Evolutionary conservation across 495 filamentous ascomycete genomes (phyloP).

Genomic region (Chlorociboria aeruginascens): DNA sequence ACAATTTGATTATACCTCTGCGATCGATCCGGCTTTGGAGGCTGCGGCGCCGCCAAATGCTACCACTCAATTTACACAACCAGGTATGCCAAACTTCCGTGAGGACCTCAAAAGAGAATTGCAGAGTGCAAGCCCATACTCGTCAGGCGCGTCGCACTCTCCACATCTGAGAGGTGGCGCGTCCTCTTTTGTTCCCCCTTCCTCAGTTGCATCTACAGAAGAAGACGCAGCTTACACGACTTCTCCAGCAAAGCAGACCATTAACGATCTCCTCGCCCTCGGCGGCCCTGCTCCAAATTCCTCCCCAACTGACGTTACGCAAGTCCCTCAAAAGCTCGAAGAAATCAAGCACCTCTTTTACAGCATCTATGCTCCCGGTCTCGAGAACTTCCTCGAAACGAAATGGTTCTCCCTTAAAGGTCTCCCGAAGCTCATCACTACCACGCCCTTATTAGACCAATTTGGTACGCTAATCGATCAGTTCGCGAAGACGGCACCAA

Average conservation of each 20-base stretch:
- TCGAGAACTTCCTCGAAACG: constrained; percentile 76
- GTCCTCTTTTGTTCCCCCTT: constrained; percentile 20
- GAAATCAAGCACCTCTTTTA: constrained; percentile 66
- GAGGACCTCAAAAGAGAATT: constrained; percentile 22
- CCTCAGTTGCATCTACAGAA: constrained; percentile 22
- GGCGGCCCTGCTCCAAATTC: constrained; percentile 50
- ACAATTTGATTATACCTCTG: constrained; percentile 55
- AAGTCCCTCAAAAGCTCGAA: constrained; percentile 42
- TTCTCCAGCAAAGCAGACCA: constrained; percentile 51
- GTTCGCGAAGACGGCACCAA: constrained; percentile 20
- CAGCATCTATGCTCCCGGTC: constrained; percentile 63
- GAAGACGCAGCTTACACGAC: constrained; percentile 33
- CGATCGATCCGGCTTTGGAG: constrained; percentile 69
- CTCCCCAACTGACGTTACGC: constrained; percentile 32
- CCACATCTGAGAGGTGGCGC: constrained; percentile 32
- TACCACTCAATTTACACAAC: background rate
- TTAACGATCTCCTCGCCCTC: constrained; percentile 63
- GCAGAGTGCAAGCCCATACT: constrained; percentile 29
- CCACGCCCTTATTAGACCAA: constrained; percentile 12
- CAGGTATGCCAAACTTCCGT: constrained; percentile 23
- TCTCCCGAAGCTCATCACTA: constrained; percentile 8
- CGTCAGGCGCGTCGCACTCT: constrained; percentile 23
- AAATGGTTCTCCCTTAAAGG: constrained; percentile 55
- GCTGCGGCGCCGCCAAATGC: constrained; percentile 22
- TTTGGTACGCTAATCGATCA: constrained; percentile 16